Evolutionary conservation across 805 yeast species (phyloP).

Genomic region (Monosporozyma unispora): DNA sequence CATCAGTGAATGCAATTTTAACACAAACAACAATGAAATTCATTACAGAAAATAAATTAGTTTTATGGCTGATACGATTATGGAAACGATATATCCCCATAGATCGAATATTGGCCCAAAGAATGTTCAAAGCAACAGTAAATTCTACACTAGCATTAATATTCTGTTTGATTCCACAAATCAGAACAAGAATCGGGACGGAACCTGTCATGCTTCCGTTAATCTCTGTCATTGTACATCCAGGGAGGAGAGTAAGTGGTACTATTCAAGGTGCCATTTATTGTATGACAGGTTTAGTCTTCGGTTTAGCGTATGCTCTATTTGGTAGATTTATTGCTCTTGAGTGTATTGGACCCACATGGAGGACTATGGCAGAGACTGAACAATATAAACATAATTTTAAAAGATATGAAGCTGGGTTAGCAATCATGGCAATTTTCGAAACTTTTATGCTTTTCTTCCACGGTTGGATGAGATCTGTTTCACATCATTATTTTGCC

Average conservation of each 20-base stretch:
- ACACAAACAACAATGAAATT: not conserved
- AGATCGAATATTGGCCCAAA: conserved; percentile 28
- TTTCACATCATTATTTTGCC: conserved; percentile 38
- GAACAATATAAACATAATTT: conserved; percentile 26
- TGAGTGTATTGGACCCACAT: conserved; percentile 27
- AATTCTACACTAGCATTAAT: conserved; percentile 36
- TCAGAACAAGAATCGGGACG: conserved; percentile 30
- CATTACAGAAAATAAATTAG: not conserved
- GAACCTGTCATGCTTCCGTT: conserved; percentile 39
- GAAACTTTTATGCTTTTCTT: conserved; percentile 39
- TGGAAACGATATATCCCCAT: conserved; percentile 23
- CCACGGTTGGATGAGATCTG: conserved; percentile 44
- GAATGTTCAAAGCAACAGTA: conserved; percentile 33
- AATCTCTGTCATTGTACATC: conserved; percentile 40
- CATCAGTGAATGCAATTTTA: not conserved
- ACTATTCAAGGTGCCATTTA: conserved; percentile 37
- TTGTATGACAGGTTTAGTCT: conserved; percentile 34
- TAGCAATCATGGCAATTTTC: conserved; percentile 37
- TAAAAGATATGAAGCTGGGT: conserved; percentile 31
- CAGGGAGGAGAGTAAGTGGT: conserved; percentile 42
- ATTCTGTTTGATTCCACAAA: conserved; percentile 33
- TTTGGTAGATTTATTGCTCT: conserved; percentile 37
- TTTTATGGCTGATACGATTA: not conserved
- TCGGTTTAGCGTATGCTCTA: conserved; percentile 37
- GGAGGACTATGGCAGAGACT: conserved; percentile 24